Evolutionary conservation across 805 yeast species (phyloP).

Genomic region (Candida sithepensis): DNA sequence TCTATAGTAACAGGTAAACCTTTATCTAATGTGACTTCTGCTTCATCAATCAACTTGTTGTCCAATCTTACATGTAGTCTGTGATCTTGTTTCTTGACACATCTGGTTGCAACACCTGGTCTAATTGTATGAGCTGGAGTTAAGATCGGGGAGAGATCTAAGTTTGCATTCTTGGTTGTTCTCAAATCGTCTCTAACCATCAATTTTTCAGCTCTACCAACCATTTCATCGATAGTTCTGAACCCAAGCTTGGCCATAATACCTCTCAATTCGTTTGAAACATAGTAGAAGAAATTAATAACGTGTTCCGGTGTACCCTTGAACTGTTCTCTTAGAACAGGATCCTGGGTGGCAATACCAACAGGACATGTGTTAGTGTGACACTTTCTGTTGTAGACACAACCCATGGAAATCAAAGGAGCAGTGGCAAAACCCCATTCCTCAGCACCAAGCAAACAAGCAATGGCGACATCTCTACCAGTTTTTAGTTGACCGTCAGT

Average conservation of each 20-base stretch:
- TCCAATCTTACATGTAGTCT: slow-evolving; percentile 89
- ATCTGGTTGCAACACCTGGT: slow-evolving; percentile 94
- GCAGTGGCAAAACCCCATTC: slow-evolving; percentile 98
- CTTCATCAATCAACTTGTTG: slow-evolving; percentile 92
- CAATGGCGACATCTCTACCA: slow-evolving; percentile 95
- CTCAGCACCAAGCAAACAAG: slow-evolving; percentile 95
- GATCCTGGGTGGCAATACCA: slow-evolving; percentile 98
- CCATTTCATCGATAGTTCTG: slow-evolving; percentile 96
- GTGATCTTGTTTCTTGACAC: slow-evolving; percentile 92
- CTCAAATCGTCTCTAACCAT: slow-evolving; percentile 80
- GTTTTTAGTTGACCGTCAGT: slow-evolving; percentile 99
- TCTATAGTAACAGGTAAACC: slow-evolving; percentile 96
- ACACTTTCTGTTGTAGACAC: slow-evolving; percentile 94
- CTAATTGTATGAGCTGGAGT: slow-evolving; percentile 96
- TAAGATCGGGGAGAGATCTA: slow-evolving; percentile 87
- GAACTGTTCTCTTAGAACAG: slow-evolving; percentile 86
- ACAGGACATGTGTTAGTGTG: slow-evolving; percentile 95
- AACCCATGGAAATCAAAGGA: slow-evolving; percentile 95
- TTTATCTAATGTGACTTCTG: slow-evolving; percentile 90
- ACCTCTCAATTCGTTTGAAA: slow-evolving; percentile 85
- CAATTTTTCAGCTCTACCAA: slow-evolving; percentile 92
- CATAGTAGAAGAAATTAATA: slow-evolving; percentile 93
- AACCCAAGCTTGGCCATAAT: slow-evolving; percentile 95
- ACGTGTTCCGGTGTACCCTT: slow-evolving; percentile 98
- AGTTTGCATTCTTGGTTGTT: slow-evolving; percentile 84